These are phyloP conservation scores for Danielozyma ontarioensis DNA, from an alignment of 805 yeast species.

Conservation along the genomic window DNA sequence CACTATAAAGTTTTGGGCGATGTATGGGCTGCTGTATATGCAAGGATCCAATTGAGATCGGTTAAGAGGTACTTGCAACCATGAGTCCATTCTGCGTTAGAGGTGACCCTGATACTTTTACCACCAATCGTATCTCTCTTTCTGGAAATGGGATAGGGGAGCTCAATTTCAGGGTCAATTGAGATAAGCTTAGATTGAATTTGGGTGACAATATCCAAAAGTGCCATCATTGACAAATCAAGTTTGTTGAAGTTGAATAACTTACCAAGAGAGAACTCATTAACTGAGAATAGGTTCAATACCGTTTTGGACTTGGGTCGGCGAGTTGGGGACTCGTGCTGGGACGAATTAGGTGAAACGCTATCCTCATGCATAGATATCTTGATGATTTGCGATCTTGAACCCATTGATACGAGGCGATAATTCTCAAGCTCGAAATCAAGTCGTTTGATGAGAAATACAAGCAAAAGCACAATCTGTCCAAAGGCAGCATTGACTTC, in stretches of 20 bases:
- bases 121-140: slow-evolving; percentile 69
- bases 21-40: slow-evolving; percentile 52
- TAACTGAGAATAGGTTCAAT: slow-evolving; percentile 58
- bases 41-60: slow-evolving; percentile 75
- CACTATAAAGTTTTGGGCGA: slow-evolving; percentile 1
- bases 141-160: slow-evolving; percentile 65
- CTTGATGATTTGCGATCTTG: slow-evolving; percentile 71
- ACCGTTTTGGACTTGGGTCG: slow-evolving; percentile 26
- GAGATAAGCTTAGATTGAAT: slow-evolving; percentile 41
- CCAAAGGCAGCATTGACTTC: slow-evolving; percentile 92
- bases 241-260: slow-evolving; percentile 68
- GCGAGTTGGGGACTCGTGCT: not conserved
- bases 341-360: too few relatives aligned
- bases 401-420: slow-evolving; percentile 75
- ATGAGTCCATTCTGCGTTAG: slow-evolving; percentile 82
- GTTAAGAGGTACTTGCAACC: slow-evolving; percentile 81
- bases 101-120: slow-evolving; percentile 63
- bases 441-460: slow-evolving; percentile 57
- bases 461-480: slow-evolving; percentile 64
- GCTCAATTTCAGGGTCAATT: slow-evolving; percentile 51
- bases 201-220: slow-evolving; percentile 56
- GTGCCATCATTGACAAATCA: slow-evolving; percentile 77
- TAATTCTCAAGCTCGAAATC: slow-evolving; percentile 54
- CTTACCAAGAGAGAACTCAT: slow-evolving; percentile 69
- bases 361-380: slow-evolving; percentile 16